Evolutionary conservation across 495 filamentous ascomycete species (phyloP).

Genomic region (Chaetomidium leptoderma): DNA sequence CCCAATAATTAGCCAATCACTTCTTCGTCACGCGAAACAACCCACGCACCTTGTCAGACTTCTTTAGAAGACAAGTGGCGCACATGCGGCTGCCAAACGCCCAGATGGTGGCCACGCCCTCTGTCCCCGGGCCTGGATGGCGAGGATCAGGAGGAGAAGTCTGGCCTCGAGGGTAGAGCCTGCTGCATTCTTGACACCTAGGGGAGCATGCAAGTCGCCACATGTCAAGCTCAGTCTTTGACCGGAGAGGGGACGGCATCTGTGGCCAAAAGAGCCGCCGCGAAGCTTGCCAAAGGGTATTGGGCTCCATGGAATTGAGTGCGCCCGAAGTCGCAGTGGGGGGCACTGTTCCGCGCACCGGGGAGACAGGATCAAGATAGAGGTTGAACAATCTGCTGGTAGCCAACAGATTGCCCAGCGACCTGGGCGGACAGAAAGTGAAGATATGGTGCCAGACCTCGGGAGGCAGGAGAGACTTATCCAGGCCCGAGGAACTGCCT

Average conservation of each 20-base stretch:
- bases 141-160: constrained; percentile 35
- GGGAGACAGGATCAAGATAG: constrained; percentile 47
- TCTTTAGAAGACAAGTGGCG: constrained; percentile 54
- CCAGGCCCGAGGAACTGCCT: constrained; percentile 13
- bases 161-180: constrained; percentile 19
- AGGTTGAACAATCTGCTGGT: constrained; percentile 51
- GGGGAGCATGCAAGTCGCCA: constrained; percentile 53
- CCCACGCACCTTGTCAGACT: constrained; percentile 55
- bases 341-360: constrained; percentile 23
- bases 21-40: not conserved
- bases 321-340: constrained; percentile 21
- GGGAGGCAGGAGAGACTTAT: constrained; percentile 43
- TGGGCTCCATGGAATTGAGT: constrained; percentile 38
- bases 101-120: constrained; percentile 57
- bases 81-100: constrained; percentile 61
- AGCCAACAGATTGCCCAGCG: constrained; percentile 46
- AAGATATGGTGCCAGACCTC: constrained; percentile 57
- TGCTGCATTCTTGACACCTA: constrained; percentile 54
- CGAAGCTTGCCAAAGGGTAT: constrained; percentile 57
- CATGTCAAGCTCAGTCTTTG: constrained; percentile 57
- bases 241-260: constrained; percentile 54
- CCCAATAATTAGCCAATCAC: constrained; percentile 16
- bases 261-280: constrained; percentile 51
- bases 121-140: constrained; percentile 49
- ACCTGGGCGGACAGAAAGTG: constrained; percentile 49